Base-by-base conservation (phyloP, 495 filamentous ascomycete genomes). In the Penicillium alfredii region DNA sequence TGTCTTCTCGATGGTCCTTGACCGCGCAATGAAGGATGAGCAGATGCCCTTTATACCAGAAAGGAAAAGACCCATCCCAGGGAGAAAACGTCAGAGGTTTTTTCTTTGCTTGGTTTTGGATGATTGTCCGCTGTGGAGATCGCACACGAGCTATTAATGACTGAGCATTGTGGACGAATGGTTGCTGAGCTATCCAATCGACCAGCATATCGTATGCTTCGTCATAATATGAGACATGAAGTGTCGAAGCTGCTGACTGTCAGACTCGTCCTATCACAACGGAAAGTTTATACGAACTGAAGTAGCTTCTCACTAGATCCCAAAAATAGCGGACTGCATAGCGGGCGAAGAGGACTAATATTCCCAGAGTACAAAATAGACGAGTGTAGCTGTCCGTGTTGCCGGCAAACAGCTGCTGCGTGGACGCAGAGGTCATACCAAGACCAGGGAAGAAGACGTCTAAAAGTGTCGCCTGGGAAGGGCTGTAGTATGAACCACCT, bases 201-300 rank as follows among this genome's bases (percentile, higher is more conserved):
- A 47, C 40, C 30, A 57, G 37, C 33, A 60, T 60, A 20, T 60
- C 38, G 37, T 57, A 57, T 34, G 33, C 50, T 45, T 57, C 38
- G 26, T 51, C 35, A 27, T 54, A 53, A 44, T 49, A 43, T 35
- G 19, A 52, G 37, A 60, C 13, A 44, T 57, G 33, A 29, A 60
- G 45, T 41, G 33, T 60, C 12, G 34, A 51, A 39, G 39, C 49
- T 63, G 16, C 19, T 30, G 27, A 42, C 36, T 42, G 27, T 56
- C 37, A 54, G 46, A 43, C 47, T 30, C 7, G 26, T 38, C 33
- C 38, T 22, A 36, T 34, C n/a, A 38, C 21, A 25, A 23, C 22
- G 28, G 31, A 33, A n/a, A 49, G 35, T 22, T 19, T n/a, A 27
- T 35, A 56, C 49, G 21, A 45, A 63, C 56, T 55, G 21, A 60